A percentile compares a stretch with the other conserved stretches of the same genome.
Evolutionary conservation across 2,329 filamentous ascomycete genomes (phyloP).

Genomic region (Arthroderma uncinatum): DNA sequence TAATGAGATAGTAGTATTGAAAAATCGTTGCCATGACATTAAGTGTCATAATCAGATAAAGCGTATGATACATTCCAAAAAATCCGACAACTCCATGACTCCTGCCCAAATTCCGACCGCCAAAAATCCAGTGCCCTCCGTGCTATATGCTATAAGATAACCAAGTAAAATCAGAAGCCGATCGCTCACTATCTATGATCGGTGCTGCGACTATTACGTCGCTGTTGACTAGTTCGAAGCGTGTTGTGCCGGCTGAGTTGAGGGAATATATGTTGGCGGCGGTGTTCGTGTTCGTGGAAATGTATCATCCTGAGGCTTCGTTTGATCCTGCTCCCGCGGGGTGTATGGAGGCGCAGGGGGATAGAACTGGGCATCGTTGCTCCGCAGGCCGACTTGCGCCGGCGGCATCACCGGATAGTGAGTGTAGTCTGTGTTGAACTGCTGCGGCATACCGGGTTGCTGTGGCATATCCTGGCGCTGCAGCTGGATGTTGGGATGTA

Average conservation of each 20-base stretch:
- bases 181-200: background rate
- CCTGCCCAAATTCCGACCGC: no score
- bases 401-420: background rate
- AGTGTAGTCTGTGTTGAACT: background rate
- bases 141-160: no score
- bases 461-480: background rate
- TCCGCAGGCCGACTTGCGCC: background rate
- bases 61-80: no score
- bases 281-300: no score
- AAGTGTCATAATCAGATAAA: no score
- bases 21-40: no score
- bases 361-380: background rate
- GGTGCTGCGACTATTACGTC: background rate
- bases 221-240: no score
- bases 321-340: background rate
- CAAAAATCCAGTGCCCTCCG: no score
- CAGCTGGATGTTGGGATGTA: background rate
- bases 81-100: no score
- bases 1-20: no score
- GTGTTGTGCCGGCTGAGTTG: background rate
- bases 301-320: background rate
- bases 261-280: background rate
- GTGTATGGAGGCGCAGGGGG: background rate
- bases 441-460: background rate
- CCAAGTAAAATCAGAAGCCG: no score